Conservation (phyloP, 2,329 filamentous ascomycete species). For the Rhytidhysteron rufulum region DNA sequence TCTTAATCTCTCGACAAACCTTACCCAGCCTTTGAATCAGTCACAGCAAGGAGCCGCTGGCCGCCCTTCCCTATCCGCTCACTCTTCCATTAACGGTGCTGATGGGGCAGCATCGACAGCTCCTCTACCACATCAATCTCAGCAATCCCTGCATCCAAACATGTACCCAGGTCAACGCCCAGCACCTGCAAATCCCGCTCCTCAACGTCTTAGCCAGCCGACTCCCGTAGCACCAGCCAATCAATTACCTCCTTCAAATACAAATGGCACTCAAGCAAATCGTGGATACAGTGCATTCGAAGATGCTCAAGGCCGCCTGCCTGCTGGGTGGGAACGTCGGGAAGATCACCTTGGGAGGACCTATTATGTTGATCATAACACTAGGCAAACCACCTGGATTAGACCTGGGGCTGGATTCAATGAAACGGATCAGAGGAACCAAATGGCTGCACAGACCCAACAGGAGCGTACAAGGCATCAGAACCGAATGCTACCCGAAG, state of each 20-base stretch:
- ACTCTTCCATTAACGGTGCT: constrained; percentile 37
- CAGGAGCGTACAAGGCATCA: constrained; percentile 91
- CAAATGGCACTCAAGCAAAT: constrained; percentile 33
- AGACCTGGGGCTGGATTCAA: constrained; percentile 77
- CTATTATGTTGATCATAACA: constrained; percentile 98
- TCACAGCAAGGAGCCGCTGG: constrained; percentile 31
- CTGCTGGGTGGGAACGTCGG: constrained; percentile 90
- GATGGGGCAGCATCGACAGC: constrained; percentile 24
- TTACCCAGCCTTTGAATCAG: constrained; percentile 64
- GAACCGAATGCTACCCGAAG: constrained; percentile 91
- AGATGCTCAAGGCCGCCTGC: constrained; percentile 88
- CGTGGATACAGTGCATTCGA: constrained; percentile 84
- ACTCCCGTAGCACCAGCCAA: constrained; percentile 35
- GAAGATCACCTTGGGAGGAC: constrained; percentile 94
- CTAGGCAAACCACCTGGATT: constrained; percentile 93
- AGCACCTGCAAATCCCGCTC: constrained; percentile 17
- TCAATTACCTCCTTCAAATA: constrained; percentile 39
- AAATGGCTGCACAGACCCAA: constrained; percentile 86
- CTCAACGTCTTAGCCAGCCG: constrained; percentile 26
- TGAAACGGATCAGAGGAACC: constrained; percentile 69
- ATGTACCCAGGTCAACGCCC: constrained; percentile 30
- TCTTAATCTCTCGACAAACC: constrained; percentile 90
- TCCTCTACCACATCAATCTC: constrained; percentile 39
- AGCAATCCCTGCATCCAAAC: constrained; percentile 35
- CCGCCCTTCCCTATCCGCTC: constrained; percentile 38